A percentile compares a stretch with the other conserved stretches of the same genome.
Conservation (phyloP, 2,329 filamentous ascomycete species). For the Lanzia echinophila region DNA sequence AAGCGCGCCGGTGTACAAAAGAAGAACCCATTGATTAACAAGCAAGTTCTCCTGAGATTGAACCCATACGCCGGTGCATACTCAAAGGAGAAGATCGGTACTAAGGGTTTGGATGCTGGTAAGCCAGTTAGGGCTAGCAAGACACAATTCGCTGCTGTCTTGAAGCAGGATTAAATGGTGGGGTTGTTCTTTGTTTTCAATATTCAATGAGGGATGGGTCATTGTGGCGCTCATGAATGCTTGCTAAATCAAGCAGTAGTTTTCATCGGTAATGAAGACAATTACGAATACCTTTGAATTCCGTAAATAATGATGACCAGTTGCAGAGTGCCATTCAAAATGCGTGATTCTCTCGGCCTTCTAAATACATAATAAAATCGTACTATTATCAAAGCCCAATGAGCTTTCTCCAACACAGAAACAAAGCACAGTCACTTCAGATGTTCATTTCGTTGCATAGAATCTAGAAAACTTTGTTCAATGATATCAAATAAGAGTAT, state of each 20-base stretch:
- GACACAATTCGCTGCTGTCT: constrained; percentile 34
- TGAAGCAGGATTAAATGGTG: constrained; percentile 43
- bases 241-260: constrained; percentile 8
- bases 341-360: too few relatives aligned
- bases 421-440: too few relatives aligned
- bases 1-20: constrained; percentile 93
- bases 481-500: too few relatives aligned
- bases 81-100: constrained; percentile 76
- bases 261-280: constrained; percentile 5
- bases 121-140: constrained; percentile 45
- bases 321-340: not conserved
- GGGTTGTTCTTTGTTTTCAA: constrained; percentile 17
- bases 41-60: constrained; percentile 95
- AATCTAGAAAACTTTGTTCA: too few relatives aligned
- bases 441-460: too few relatives aligned
- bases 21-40: constrained; percentile 99
- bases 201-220: constrained; percentile 11
- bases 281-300: constrained; percentile 9
- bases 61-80: constrained; percentile 96
- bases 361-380: too few relatives aligned
- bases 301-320: not conserved
- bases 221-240: constrained; percentile 11
- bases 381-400: too few relatives aligned
- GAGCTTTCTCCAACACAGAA: too few relatives aligned
- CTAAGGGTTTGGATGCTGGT: constrained; percentile 54